Evolutionary conservation across 2,329 filamentous ascomycete species (phyloP), one percentile per base, ranked within the genome.

Genomic region (Trichoderma guizhouense): DNA sequence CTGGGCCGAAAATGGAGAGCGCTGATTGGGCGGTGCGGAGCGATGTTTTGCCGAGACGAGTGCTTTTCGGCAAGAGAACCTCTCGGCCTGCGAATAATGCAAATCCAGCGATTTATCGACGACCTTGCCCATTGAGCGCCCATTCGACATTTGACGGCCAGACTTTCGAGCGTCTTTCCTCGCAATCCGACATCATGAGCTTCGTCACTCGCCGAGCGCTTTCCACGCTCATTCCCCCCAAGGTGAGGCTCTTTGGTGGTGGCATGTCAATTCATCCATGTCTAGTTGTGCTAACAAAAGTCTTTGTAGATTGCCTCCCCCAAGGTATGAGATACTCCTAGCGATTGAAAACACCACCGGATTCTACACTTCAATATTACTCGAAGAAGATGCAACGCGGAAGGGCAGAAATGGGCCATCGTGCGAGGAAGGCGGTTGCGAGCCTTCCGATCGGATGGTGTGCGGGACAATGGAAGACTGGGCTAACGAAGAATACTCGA

Each of bases 161-260:
- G 78, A 78, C 76, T 70, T 72, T 73, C 75, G 72, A 73, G 74
- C 30, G 74, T 72, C 74, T 76, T 74, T 78, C 76, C 74, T 76
- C 72, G 70, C 69, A 72, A 77, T 75, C 75, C 74, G 76, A 61
- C 88, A 93, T 86, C 85, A 98, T 97, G 95, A 97, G 94, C 89
- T 96, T 91, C 90, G 89, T 97, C 81, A 90, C 91, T 81, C 93
- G 93, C 86, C 91, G 95, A 86, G 93, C 90, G 89, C 92, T 98
- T 82, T 98, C 96, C 83, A 97, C 97, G 88, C 92, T 99, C 85
- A 98, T 99, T 81, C 97, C 97, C 79, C 96, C 97, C 82, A 99
- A 99, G 94, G 95, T 97, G 87, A 78, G 87, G 78, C 74, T 76
- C 73, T 75, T 73, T 74, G 72, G 72, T 74, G 72, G 72, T 73